These are phyloP conservation scores for Neofusicoccum cordaticola DNA, from an alignment of 2,329 filamentous ascomycete species.

Conservation along the genomic window DNA sequence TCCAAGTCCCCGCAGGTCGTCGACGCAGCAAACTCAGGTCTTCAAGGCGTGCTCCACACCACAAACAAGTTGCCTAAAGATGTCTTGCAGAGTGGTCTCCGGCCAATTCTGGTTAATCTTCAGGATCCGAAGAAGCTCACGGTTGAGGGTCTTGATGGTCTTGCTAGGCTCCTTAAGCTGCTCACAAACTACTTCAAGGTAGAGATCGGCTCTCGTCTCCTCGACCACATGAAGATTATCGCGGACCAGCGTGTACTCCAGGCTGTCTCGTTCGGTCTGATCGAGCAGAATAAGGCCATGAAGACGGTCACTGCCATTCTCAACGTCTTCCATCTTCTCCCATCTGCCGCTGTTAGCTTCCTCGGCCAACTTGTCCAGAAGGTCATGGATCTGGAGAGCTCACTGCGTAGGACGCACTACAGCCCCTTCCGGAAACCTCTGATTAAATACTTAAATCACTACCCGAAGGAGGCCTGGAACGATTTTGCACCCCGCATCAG, in stretches of 20 bases:
- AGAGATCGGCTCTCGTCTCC: constrained; percentile 87
- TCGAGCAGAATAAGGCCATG: constrained; percentile 90
- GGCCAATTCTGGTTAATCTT: constrained; percentile 93
- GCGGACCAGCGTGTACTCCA: constrained; percentile 78
- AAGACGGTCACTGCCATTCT: constrained; percentile 93
- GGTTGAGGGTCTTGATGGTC: constrained; percentile 83
- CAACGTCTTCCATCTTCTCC: constrained; percentile 95
- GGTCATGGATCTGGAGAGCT: constrained; percentile 83
- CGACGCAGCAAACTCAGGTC: constrained; percentile 84
- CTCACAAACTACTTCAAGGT: constrained; percentile 99
- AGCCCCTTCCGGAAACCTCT: constrained; percentile 90
- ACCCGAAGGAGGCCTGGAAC: constrained; percentile 81
- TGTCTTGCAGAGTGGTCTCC: constrained; percentile 85
- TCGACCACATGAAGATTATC: constrained; percentile 90
- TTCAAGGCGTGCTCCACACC: constrained; percentile 82
- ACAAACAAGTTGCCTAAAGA: constrained; percentile 94
- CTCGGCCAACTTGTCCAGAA: constrained; percentile 86
- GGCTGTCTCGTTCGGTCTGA: constrained; percentile 88
- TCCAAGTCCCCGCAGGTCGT: constrained; percentile 90
- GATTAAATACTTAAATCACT: constrained; percentile 90
- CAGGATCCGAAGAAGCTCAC: constrained; percentile 90
- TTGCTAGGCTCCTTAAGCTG: constrained; percentile 83
- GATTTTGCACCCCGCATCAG: constrained; percentile 77
- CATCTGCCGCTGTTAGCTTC: constrained; percentile 83
- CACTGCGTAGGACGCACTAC: constrained; percentile 78